Conservation (phyloP, 768 basidiomycete genomes). For the Xanthoconium purpureum region DNA sequence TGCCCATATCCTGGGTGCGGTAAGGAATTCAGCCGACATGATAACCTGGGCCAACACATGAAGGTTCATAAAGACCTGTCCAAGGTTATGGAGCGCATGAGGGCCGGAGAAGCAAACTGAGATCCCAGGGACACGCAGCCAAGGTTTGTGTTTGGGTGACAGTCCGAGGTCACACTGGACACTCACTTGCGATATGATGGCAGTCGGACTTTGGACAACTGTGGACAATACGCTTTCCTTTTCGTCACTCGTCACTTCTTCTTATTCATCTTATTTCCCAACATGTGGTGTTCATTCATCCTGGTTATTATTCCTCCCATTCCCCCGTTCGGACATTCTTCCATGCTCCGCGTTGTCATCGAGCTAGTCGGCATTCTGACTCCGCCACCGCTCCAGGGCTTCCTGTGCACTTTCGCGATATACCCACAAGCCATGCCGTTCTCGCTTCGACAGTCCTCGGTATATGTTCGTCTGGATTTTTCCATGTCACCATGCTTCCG, state of each 20-base stretch:
- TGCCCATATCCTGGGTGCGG: constrained; percentile 79
- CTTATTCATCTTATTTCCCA: constrained; percentile 26
- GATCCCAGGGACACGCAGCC: constrained; percentile 3
- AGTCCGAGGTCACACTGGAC: constrained; percentile 22
- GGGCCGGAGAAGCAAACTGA: constrained; percentile 16
- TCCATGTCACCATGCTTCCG: constrained; percentile 22
- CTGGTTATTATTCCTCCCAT: constrained; percentile 20
- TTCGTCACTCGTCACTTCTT: constrained; percentile 10
- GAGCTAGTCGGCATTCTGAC: constrained; percentile 16
- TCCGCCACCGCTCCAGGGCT: constrained; percentile 7
- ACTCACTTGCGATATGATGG: constrained; percentile 19
- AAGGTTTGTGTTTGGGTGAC: constrained; percentile 18
- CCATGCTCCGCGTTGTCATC: constrained; percentile 15
- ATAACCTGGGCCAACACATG: constrained; percentile 88
- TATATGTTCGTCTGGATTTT: constrained; percentile 21
- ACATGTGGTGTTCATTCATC: constrained; percentile 23
- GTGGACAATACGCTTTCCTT: constrained; percentile 26
- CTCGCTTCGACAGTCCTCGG: constrained; percentile 15
- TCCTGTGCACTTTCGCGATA: constrained; percentile 15
- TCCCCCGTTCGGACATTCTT: constrained; percentile 23
- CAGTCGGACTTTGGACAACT: constrained; percentile 27
- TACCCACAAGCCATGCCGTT: constrained; percentile 20
- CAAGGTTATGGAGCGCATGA: constrained; percentile 27
- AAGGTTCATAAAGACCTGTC: constrained; percentile 60
- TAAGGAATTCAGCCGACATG: constrained; percentile 83